These are phyloP conservation scores for Stenogyne calaminthoides DNA, from an alignment of 305 asterid species.

Conservation along the genomic window DNA sequence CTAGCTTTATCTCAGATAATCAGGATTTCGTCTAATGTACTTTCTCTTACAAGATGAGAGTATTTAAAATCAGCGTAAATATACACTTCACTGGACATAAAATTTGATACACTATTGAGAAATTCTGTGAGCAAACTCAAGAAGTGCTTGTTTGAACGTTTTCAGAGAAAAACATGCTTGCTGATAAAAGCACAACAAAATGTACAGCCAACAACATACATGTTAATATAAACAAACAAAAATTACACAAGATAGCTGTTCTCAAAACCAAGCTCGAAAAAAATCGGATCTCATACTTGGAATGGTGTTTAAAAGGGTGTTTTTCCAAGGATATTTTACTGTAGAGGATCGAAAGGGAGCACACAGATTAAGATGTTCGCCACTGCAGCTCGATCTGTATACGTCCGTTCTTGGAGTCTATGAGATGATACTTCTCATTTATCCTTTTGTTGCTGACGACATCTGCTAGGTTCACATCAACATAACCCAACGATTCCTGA, in stretches of 20 bases:
- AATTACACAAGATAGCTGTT: slow-evolving; percentile 1
- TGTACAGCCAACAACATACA: slow-evolving; percentile 25
- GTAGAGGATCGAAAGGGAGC: background rate
- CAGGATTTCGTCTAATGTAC: too few relatives aligned
- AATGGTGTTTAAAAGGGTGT: background rate
- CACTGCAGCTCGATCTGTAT: slow-evolving; percentile 72
- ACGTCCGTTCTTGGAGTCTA: slow-evolving; percentile 71
- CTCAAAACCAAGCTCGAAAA: slow-evolving; percentile 23
- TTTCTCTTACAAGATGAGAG: too few relatives aligned
- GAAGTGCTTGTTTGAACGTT: background rate
- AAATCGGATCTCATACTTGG: slow-evolving; percentile 9
- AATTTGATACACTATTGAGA: too few relatives aligned
- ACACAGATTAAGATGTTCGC: slow-evolving; percentile 46
- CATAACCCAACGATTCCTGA: slow-evolving; percentile 69
- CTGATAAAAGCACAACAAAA: slow-evolving; percentile 12
- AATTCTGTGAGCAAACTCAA: background rate
- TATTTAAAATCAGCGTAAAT: too few relatives aligned
- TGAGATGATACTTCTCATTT: slow-evolving; percentile 68
- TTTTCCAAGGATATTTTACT: background rate
- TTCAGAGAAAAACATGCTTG: background rate
- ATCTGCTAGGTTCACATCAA: slow-evolving; percentile 61
- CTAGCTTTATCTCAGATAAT: too few relatives aligned
- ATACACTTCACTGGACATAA: too few relatives aligned
- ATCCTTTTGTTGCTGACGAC: slow-evolving; percentile 62
- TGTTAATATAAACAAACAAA: slow-evolving; percentile 30